Evolutionary conservation across 176 grass and related monocot species (phyloP).

Genomic region (Stipa capillata): DNA sequence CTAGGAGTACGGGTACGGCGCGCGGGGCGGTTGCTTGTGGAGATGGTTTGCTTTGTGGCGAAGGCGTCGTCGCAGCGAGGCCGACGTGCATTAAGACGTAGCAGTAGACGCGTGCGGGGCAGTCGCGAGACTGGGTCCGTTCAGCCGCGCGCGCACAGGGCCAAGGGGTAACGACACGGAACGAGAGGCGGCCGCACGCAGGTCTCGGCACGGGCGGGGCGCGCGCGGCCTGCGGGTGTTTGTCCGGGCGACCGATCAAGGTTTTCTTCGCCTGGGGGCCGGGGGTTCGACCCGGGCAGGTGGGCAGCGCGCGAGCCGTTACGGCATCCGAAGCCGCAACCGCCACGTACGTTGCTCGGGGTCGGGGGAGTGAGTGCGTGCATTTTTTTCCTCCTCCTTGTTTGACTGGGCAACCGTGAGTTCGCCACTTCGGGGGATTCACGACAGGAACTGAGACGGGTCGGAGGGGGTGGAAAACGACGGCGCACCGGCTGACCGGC

Average conservation of each 20-base stretch:
- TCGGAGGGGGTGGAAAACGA: background rate
- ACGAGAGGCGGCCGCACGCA: background rate
- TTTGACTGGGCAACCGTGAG: background rate
- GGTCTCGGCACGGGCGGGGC: background rate
- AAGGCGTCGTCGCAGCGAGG: conserved; percentile 8
- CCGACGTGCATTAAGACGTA: conserved; percentile 16
- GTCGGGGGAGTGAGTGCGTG: background rate
- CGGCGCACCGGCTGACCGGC: background rate
- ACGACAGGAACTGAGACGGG: background rate
- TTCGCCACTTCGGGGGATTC: background rate
- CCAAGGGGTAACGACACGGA: background rate
- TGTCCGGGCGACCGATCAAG: background rate
- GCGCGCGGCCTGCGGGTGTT: conserved; percentile 4
- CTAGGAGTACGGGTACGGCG: background rate
- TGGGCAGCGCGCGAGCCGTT: background rate
- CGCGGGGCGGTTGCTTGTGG: background rate
- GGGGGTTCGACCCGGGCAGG: too few relatives aligned
- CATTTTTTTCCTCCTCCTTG: background rate
- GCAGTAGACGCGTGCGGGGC: background rate
- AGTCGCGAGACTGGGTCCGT: background rate
- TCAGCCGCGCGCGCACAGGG: background rate
- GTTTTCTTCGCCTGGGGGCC: too few relatives aligned
- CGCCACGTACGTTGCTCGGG: background rate
- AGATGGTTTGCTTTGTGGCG: conserved; percentile 37
- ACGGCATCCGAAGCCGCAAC: background rate